phyloP scores from a whole-genome alignment of 1,284 basidiomycete species.

The Apiotrichum akiyoshidainum region DNA sequence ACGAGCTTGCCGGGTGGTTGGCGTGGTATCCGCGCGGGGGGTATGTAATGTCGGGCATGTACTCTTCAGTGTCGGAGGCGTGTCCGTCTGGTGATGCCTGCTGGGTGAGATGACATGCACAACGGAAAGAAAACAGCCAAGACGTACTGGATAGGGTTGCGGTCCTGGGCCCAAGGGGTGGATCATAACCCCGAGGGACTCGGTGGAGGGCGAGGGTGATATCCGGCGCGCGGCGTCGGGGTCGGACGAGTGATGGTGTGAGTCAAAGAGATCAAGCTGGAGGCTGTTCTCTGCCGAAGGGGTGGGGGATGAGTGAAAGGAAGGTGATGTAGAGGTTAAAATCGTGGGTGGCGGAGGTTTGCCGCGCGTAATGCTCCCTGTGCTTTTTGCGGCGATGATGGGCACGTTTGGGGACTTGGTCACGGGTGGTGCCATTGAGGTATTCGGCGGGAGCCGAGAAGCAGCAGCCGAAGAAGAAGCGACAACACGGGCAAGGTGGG shows the following conservation, averaged over 20 bases:
- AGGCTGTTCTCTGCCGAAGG: neutral
- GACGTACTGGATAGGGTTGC: constrained; percentile 7
- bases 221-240: neutral
- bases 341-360: neutral
- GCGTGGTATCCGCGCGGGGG: neutral
- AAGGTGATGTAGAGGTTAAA: no score
- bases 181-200: neutral
- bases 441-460: no score
- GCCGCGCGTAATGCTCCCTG: neutral
- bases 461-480: no score
- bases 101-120: neutral
- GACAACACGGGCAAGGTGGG: no score
- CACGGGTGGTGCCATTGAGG: no score
- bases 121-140: no score
- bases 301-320: neutral
- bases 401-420: no score
- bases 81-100: constrained; percentile 9
- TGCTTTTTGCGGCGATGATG: no score
- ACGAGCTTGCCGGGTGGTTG: neutral
- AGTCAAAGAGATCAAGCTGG: neutral
- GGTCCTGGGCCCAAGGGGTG: constrained; percentile 8
- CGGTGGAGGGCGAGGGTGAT: neutral
- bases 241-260: neutral
- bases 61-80: neutral
- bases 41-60: constrained; percentile 3